Base-by-base conservation (phyloP, 176 grass and related monocot species). In the Metroxylon sagu region DNA sequence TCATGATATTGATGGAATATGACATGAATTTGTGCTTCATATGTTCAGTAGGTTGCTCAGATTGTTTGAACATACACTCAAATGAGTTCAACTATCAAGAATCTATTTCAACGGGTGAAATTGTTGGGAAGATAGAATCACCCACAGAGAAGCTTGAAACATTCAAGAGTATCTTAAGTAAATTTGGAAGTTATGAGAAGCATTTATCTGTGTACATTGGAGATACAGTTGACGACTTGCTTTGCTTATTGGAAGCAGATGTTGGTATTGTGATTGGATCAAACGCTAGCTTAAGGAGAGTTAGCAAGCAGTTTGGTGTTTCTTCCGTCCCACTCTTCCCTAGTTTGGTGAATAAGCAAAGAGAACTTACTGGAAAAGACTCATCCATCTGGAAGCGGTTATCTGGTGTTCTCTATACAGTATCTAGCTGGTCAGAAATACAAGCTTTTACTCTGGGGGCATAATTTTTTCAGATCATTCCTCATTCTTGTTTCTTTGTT, bases 171-270 rank as follows among this genome's bases (percentile, higher is more conserved):
- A 81, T 97, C 57, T 66, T 72, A 67, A 75, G 29, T 16, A 57
- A 68, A 1, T 26, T 57, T 10, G 73, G 68, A 18, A 66, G 52
- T n/a, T 48, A 72, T 29, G 6, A 17, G 5, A 27, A 56, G 51
- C 74, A 39, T 19, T 60, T 82, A 19, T 83, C 93, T 28, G 79
- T 98, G 54, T 98, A 92, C 61, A 89, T 98, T n/a, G 93, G 93
- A 23, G 88, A 92, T 57, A 85, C 93, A 1, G 74, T 92, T 57
- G 88, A 87, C 64, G 93, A 98, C 76, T 79, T 98, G 76, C 79
- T 98, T 14, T 92, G 93, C 72, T 85, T 98, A 76, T 61, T 98
- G 64, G 81, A 93, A 74, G 94, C 88, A 39, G 85, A 98, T 76
- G 75, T 92, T 61, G 88, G 94, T 64, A 98, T 98, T 23, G 82